Base-by-base conservation (phyloP, 257 asterid genomes). In the Henckelia pumila region DNA sequence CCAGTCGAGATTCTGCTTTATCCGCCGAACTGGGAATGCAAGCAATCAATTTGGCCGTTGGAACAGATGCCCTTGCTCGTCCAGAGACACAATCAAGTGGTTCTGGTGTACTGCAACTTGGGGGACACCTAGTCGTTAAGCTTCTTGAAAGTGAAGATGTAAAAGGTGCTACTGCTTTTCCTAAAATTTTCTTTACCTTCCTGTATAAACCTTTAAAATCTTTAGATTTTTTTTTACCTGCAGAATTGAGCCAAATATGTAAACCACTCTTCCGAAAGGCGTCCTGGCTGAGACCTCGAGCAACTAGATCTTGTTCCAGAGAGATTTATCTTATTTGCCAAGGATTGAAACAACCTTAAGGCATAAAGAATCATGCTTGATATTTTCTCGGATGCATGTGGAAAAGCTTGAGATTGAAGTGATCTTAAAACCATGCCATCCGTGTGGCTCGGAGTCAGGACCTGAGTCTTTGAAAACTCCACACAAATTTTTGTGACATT, bases 311-410 rank as follows among this genome's bases (percentile, higher is more conserved):
- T 40, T 75, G 80, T 67, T 91, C 97, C 26, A 84, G 89, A 68
- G 96, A 91, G 85, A 88, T 86, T 64, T 91, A 91, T 79, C 71
- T 91, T 61, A 85, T 91, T 49, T 91, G 97, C 81, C 96, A 88
- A 72, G 88, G 86, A 17, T 73, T 84, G 8, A 35, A 35, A 2
- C 14, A 35, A 9, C 44, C 44, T 35, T 35, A 35, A 35, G 10
- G 37, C 44, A 35, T 35, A 5, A 26, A 26, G 30, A 26, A 26
- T 3, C 30, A 3, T 26, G 5, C 4, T 26, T 26, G 3, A 35
- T 35, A 35, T 35, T 35, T 35, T 35, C 44, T 2, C 44, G 44
- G 44, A 35, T 35, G 44, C 44, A 35, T 35, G 30, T 35, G 13
- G 11, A 14, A 14, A 35, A 32, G 9, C 37, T 0, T 32, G 37